Evolutionary conservation across 1,284 basidiomycete genomes (phyloP), one percentile per base, ranked within the genome.

Genomic region (Fistulina hepatica): DNA sequence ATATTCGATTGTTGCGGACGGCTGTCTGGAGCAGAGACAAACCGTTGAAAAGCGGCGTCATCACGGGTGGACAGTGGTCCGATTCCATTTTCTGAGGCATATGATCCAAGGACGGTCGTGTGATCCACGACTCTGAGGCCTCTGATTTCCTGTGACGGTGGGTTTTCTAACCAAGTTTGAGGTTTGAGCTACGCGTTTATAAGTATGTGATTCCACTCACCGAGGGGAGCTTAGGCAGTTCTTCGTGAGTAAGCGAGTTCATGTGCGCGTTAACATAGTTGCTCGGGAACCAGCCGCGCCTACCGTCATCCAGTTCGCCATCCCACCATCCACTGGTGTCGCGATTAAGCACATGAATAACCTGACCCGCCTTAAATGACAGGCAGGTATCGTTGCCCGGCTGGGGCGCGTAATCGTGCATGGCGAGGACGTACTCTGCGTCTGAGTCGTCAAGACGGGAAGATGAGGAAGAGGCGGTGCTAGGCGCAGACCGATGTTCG

Each of bases 241-340:
- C 72, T 47, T 79, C 76, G 23, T 71, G 67, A 21, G 71, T 66
- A 37, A 63, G 47, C 15, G 57, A 57, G 28, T 57, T 54, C 24
- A 61, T 49, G 45, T 80, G 75, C 17, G 68, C 61, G 47, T 76
- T 77, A 41, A 85, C 82, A 60, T 88, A 88, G 58, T 89, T 89
- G 54, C 88, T 91, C n/a, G 94, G 94, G 59, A 97, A 97, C 94
- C 94, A 99, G n/a, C 95, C 95, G 49, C 91, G 65, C 39, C 78
- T 63, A 5, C 75, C 80, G 36, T 83, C 81, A 11, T 31, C 28
- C 15, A 95, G 61, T 60, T 97, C 91, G 8, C 95, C 94, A 54
- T 98, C 93, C 94, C 94, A 97, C 95, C 95, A 98, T 0, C 94
- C 95, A 44, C 83, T 89, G 1, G 70, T 47, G 59, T 97, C 92